A percentile compares a stretch with the other conserved stretches of the same genome.
These are phyloP conservation scores for Vigna hirtella DNA, from an alignment of 306 rosid genomes.

Conservation along the genomic window DNA sequence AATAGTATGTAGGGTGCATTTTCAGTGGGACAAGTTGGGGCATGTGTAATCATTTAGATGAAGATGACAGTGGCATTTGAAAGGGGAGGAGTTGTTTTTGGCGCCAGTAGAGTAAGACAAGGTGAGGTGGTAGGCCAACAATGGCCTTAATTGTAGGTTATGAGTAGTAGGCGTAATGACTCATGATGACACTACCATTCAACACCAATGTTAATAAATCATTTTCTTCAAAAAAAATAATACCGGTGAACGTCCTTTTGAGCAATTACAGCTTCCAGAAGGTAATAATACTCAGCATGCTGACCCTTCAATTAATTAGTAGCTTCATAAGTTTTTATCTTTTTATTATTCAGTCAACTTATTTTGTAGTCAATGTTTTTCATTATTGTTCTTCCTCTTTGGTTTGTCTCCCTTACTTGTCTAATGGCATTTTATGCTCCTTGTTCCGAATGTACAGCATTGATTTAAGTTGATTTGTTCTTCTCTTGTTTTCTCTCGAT, in stretches of 20 bases:
- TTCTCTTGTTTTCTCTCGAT: neutral
- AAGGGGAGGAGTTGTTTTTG: neutral
- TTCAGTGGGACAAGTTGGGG: constrained; percentile 39
- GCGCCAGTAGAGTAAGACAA: neutral
- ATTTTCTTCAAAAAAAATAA: constrained; percentile 22
- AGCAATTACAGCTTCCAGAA: constrained; percentile 32
- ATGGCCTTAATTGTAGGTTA: constrained; percentile 15
- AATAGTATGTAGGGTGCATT: neutral
- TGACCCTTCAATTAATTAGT: constrained; percentile 1
- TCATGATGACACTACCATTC: neutral
- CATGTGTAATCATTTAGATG: constrained; percentile 42
- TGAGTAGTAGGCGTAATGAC: constrained; percentile 4
- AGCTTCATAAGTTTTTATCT: neutral
- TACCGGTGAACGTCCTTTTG: constrained; percentile 2
- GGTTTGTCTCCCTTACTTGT: neutral
- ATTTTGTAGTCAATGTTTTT: neutral
- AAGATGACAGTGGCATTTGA: constrained; percentile 23
- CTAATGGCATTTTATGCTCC: neutral
- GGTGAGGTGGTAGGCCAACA: neutral
- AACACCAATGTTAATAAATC: constrained; percentile 15
- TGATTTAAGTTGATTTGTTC: neutral
- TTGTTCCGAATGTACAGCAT: neutral
- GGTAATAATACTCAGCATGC: constrained; percentile 48
- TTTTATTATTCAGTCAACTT: neutral
- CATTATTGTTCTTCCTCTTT: neutral